Evolutionary conservation across 2,329 filamentous ascomycete species (phyloP).

Genomic region (Polytolypa hystricis): DNA sequence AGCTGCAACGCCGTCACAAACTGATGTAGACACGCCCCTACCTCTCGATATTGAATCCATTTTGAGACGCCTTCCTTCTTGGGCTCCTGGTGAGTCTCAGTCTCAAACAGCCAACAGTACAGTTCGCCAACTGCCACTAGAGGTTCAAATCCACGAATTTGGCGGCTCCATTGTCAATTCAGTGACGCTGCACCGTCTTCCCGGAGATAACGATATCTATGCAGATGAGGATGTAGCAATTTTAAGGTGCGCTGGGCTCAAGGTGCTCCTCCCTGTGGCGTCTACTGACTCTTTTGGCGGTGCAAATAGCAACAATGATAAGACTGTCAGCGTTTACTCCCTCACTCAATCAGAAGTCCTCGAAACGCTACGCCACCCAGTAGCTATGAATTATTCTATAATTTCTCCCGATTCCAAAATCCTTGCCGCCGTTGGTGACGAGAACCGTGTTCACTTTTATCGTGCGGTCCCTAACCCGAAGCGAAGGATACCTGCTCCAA

Average conservation of each 20-base stretch:
- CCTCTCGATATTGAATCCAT: conserved; percentile 38
- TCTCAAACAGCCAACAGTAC: background rate
- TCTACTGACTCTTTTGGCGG: conserved; percentile 43
- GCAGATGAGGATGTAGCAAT: conserved; percentile 47
- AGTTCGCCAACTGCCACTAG: conserved; percentile 22
- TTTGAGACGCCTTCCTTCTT: conserved; percentile 17
- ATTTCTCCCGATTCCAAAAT: conserved; percentile 79
- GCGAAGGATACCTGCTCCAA: conserved; percentile 24
- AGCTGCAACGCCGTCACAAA: conserved; percentile 4
- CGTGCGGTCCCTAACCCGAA: conserved; percentile 5
- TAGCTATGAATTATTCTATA: conserved; percentile 87
- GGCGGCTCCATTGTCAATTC: conserved; percentile 57
- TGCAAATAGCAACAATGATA: conserved; percentile 78
- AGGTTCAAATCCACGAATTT: conserved; percentile 46
- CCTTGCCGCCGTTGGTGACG: conserved; percentile 76
- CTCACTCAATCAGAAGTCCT: conserved; percentile 57
- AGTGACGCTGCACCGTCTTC: conserved; percentile 50
- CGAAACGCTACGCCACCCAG: conserved; percentile 61
- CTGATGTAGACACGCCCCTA: conserved; percentile 47
- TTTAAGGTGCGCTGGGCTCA: conserved; percentile 39
- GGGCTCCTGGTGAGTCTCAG: conserved; percentile 14
- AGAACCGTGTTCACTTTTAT: conserved; percentile 78
- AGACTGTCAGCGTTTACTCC: conserved; percentile 73
- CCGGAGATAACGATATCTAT: conserved; percentile 28
- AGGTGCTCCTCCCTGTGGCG: too few species aligned